phyloP scores from a whole-genome alignment of 176 grass and related monocot species.

The Zea luxurians region DNA sequence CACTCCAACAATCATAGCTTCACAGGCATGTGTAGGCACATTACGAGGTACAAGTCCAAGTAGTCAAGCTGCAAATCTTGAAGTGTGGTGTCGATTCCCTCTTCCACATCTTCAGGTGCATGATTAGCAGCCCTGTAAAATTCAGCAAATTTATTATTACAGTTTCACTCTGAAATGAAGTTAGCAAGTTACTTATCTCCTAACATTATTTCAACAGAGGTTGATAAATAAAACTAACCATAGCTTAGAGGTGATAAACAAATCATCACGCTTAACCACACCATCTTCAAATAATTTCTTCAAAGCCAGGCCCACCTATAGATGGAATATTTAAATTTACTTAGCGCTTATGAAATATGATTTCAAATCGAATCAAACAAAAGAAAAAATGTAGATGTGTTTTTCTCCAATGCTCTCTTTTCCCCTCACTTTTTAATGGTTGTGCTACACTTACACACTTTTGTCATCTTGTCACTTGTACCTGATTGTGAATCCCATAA shows the following conservation, averaged over 20 bases:
- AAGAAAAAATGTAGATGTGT: neutral
- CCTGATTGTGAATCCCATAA: neutral
- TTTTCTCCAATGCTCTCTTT: neutral
- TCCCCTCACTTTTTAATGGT: neutral
- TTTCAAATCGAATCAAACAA: neutral
- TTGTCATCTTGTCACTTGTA: constrained; percentile 1
- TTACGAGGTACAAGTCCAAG: constrained; percentile 48
- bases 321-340: neutral
- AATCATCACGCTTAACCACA: constrained; percentile 61
- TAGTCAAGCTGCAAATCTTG: constrained; percentile 45
- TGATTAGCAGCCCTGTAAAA: constrained; percentile 37
- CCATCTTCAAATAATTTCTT: constrained; percentile 71
- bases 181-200: neutral
- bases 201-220: neutral
- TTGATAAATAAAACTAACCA: constrained; percentile 51
- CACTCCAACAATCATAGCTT: no score
- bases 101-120: constrained; percentile 44
- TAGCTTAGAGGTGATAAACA: constrained; percentile 89
- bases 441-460: neutral
- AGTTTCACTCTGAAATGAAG: neutral
- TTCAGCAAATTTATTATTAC: neutral
- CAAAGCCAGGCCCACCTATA: constrained; percentile 66
- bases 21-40: constrained; percentile 4
- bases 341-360: neutral
- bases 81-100: constrained; percentile 25